Conservation (phyloP, 257 asterid species). For the Forsythia viridissima region DNA sequence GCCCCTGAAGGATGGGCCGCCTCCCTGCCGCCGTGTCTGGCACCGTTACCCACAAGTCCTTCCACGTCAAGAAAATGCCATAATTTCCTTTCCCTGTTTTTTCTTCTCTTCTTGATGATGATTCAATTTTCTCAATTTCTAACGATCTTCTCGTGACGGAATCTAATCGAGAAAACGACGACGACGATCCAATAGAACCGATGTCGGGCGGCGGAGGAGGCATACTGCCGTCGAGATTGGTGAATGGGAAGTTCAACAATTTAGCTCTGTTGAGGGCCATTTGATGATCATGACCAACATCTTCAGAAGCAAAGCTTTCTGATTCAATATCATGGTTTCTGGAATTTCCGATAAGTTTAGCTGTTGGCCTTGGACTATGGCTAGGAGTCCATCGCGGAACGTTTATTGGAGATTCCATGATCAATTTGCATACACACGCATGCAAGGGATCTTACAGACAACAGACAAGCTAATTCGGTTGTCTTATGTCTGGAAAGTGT, state of each 20-base stretch:
- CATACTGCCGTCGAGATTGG: neutral
- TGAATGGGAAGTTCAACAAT: constrained; percentile 29
- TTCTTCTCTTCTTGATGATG: too few species aligned
- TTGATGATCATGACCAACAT: neutral
- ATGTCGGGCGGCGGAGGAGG: constrained; percentile 4
- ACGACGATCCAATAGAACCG: constrained; percentile 19
- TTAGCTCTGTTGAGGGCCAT: neutral
- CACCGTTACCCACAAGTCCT: constrained; percentile 56
- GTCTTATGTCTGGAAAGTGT: too few species aligned
- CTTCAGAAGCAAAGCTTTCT: constrained; percentile 20
- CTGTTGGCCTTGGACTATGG: constrained; percentile 21
- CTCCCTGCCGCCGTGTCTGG: constrained; percentile 23
- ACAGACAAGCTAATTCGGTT: too few species aligned
- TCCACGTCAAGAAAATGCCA: constrained; percentile 58
- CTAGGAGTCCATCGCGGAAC: constrained; percentile 35
- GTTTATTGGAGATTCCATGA: too few species aligned
- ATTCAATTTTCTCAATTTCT: too few species aligned
- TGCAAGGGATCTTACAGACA: too few species aligned
- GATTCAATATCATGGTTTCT: neutral
- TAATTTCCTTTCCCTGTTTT: too few species aligned
- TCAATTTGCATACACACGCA: too few species aligned
- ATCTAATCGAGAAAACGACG: constrained; percentile 5
- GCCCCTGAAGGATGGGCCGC: constrained; percentile 35
- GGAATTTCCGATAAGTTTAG: constrained; percentile 4
- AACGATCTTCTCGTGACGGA: too few species aligned